Conservation (phyloP, 169 alveolate genomes). For the Plasmodium blacklocki region DNA sequence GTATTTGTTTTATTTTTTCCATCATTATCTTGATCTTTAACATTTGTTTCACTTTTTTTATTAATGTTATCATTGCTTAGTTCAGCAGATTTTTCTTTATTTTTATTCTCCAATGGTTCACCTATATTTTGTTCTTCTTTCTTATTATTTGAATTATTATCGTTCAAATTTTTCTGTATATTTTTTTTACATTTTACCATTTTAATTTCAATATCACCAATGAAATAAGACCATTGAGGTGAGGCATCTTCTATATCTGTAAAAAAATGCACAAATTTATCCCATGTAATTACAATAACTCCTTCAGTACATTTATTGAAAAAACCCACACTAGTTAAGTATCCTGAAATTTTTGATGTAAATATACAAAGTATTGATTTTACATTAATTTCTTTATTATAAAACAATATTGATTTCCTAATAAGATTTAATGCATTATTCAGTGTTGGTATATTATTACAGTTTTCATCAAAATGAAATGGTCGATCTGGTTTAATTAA, state of each 20-base stretch:
- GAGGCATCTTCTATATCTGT: conserved; percentile 38
- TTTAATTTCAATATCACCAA: conserved; percentile 67
- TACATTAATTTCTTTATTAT: conserved; percentile 32
- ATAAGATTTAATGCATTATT: conserved; percentile 59
- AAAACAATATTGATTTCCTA: conserved; percentile 31
- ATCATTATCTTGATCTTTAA: conserved; percentile 16
- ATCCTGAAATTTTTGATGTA: conserved; percentile 41
- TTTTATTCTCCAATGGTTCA: not conserved
- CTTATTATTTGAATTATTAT: not conserved
- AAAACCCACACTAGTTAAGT: conserved; percentile 69
- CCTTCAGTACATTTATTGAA: conserved; percentile 70
- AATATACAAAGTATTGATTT: conserved; percentile 67
- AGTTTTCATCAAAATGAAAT: conserved; percentile 31
- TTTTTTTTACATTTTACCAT: conserved; percentile 11
- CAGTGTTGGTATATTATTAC: conserved; percentile 31
- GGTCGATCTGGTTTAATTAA: conserved; percentile 30
- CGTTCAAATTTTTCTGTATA: not conserved
- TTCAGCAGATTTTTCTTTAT: not conserved
- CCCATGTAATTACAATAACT: conserved; percentile 61
- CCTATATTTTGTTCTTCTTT: not conserved
- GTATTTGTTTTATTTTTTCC: not conserved
- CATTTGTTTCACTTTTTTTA: not conserved
- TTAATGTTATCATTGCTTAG: not conserved
- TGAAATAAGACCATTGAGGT: conserved; percentile 70
- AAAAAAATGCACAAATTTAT: conserved; percentile 65